Base-by-base conservation (phyloP, 768 basidiomycete species). In the Trametes elegans region DNA sequence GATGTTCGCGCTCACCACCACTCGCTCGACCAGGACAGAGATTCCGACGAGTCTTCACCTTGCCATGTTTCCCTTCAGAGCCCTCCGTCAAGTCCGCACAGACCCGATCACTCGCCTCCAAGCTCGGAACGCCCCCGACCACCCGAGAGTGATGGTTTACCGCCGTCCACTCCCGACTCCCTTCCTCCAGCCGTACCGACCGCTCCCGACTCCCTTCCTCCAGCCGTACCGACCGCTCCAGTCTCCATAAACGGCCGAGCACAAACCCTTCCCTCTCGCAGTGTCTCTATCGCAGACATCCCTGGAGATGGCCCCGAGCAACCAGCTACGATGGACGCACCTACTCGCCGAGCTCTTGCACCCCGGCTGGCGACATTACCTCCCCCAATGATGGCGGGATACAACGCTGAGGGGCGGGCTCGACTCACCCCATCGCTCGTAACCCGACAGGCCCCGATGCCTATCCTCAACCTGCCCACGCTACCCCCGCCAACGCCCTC, bases 381-480 rank as follows among this genome's bases (percentile, higher is more conserved):
- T 1, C 64, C 68, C 2, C 65, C 68, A 1, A 61, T 66, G 62
- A 68, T 69, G 65, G 63, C 64, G 5, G 62, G 64, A 6, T 65
- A 65, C 45, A 59, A 59, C 23, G 68, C 72, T 2, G 68, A 72
- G 53, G 75, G 74, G 46, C 70, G 73, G 38, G 69, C 71, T 2
- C 74, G 77, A 18, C 63, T 80, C 5, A 74, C 77, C 7, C 80
- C 80, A 4, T 74, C 78, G 1, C 68, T 79, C 32, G 67, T 75
- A 23, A 62, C 71, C n/a, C 71, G 79, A 46, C 74, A 73, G 14
- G 72, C 74, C 3, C 70, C 70, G 9, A 71, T 79, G 65, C 78
- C 82, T 3, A 61, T 81, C 41, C 64, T 78, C 16, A 77, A 75
- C 62, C 70, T 86, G 4, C 84, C 84, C 4, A 71, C 72, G 18